These are phyloP conservation scores for Xylaria longipes DNA, from an alignment of 495 filamentous ascomycete genomes.

Conservation along the genomic window DNA sequence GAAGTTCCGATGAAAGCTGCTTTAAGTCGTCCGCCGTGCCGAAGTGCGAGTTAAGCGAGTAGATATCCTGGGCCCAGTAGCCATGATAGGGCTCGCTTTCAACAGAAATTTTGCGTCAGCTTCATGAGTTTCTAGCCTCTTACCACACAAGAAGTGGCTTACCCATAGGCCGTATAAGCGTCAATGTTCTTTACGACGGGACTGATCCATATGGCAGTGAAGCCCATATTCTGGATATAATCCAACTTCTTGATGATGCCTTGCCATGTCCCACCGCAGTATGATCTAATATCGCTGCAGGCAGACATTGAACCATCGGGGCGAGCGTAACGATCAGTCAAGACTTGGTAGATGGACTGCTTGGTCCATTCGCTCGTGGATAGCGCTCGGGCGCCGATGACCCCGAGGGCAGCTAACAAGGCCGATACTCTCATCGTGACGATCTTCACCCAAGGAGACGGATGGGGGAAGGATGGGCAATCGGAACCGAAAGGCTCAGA, in stretches of 20 bases:
- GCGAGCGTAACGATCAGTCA: conserved; percentile 78
- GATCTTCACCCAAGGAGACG: neutral
- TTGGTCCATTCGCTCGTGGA: conserved; percentile 62
- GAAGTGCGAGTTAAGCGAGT: conserved; percentile 66
- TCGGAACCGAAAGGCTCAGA: neutral
- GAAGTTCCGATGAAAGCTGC: conserved; percentile 65
- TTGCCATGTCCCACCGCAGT: conserved; percentile 77
- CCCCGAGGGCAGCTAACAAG: conserved; percentile 21
- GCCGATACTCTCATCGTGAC: conserved; percentile 13
- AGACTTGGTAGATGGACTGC: conserved; percentile 73
- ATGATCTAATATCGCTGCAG: conserved; percentile 59
- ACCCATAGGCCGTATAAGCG: conserved; percentile 60
- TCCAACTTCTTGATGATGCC: conserved; percentile 72
- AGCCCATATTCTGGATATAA: conserved; percentile 77
- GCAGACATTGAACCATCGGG: conserved; percentile 67
- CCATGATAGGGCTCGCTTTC: conserved; percentile 66
- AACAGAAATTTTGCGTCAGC: neutral
- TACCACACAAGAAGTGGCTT: conserved; percentile 16
- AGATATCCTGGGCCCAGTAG: conserved; percentile 76
- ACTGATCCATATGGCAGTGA: conserved; percentile 81
- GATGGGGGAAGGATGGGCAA: neutral
- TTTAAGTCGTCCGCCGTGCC: conserved; percentile 67
- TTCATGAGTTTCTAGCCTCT: neutral
- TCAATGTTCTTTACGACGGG: conserved; percentile 69
- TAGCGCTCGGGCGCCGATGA: conserved; percentile 29